Conservation (phyloP, 345 rosid species). For the Aurinia saxatilis region DNA sequence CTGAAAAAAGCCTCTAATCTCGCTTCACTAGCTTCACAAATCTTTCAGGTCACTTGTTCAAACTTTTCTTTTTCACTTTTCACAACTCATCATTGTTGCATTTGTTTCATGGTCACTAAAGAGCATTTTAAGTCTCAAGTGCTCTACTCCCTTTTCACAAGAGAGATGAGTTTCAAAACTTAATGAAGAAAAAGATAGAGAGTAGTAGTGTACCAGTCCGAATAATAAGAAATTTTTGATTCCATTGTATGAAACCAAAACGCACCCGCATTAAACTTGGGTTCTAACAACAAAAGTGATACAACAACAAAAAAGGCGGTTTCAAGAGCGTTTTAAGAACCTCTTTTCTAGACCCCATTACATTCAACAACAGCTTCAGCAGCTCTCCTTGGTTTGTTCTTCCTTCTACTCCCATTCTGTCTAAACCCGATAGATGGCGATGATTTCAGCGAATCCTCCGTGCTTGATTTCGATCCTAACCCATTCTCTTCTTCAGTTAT, state of each 20-base stretch:
- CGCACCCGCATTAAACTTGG: slow-evolving; percentile 14
- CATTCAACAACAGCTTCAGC: slow-evolving; percentile 81
- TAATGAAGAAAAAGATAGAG: not conserved
- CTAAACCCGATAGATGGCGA: slow-evolving; percentile 39
- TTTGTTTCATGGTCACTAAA: not conserved
- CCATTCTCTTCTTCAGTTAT: slow-evolving; percentile 49
- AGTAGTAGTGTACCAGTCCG: not conserved
- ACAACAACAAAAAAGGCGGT: not conserved
- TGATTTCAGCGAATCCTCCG: slow-evolving; percentile 38
- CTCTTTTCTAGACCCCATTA: slow-evolving; percentile 33
- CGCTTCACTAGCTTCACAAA: not conserved
- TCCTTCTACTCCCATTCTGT: slow-evolving; percentile 61
- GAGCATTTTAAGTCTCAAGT: not conserved
- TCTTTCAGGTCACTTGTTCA: not conserved
- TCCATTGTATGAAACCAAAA: slow-evolving; percentile 15
- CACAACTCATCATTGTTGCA: not conserved
- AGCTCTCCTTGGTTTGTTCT: slow-evolving; percentile 76
- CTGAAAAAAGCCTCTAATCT: not conserved
- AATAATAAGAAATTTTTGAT: slow-evolving; percentile 1
- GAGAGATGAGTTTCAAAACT: slow-evolving; percentile 1
- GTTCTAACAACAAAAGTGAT: slow-evolving; percentile 3
- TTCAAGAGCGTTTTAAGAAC: slow-evolving; percentile 11
- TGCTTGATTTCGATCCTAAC: slow-evolving; percentile 37
- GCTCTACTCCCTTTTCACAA: not conserved
- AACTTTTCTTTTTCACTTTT: not conserved